Base-by-base conservation (phyloP, 1,284 basidiomycete genomes). In the Afroboletus lepidellus region DNA sequence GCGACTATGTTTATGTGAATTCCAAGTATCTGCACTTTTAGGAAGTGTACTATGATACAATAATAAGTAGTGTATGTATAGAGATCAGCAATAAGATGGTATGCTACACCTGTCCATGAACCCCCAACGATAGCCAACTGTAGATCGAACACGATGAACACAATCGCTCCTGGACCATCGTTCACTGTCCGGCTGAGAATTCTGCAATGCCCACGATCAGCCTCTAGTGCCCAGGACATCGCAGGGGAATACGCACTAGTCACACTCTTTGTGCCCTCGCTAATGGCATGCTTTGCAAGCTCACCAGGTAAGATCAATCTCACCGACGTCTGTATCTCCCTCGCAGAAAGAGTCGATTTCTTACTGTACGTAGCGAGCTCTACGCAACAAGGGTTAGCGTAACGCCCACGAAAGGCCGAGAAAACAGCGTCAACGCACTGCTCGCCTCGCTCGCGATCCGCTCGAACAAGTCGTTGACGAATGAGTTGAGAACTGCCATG, bases 401-500 rank as follows among this genome's bases (percentile, higher is more conserved):
- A 2, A 0, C 16, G 20, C 12, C 5, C 27, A 20, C 13, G 5
- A n/a, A n/a, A n/a, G n/a, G n/a, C 20, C 21, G 0, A 39, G 5
- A 8, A 12, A 21, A 46, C 3, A 8, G 5, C 18, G 18, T 41
- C 23, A 6, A 61, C 65, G 50, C 30, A 69, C 64, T 66, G 53
- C 65, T 66, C 0, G 67, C 92, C 72, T 97, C 94, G 37, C 82
- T 83, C 15, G 94, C 93, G 64, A 96, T 93, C 46, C 92, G 87
- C 76, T 96, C 93, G 61, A 95, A 96, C 73, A 96, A 92, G 63
- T 94, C 92, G 60, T 92, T 92, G 65, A 94, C 91, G 58, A 94
- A 94, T 51, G 88, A 92, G 82, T 96, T 96, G 43, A 97, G 76
- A 67, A 97, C 91, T 53, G 87, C 84, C 94, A 97, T 97, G 38